phyloP scores from a whole-genome alignment of 345 rosid genomes.

The Trapa incisa region DNA sequence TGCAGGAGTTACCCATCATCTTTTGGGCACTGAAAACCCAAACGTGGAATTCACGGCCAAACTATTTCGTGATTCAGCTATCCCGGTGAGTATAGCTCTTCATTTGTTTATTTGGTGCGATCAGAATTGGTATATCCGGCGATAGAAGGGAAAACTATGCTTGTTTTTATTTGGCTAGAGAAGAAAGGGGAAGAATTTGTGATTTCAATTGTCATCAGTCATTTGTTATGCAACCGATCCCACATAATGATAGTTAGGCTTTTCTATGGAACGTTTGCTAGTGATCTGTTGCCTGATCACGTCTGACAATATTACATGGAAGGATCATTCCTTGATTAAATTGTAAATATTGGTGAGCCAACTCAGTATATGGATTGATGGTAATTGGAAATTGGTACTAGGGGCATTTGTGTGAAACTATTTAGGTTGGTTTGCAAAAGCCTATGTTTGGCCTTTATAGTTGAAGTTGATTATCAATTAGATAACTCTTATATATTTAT shows the following conservation, averaged over 20 bases:
- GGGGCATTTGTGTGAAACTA: neutral
- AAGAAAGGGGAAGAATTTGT: neutral
- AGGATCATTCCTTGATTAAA: neutral
- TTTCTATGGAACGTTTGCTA: neutral
- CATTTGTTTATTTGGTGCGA: neutral
- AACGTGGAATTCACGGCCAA: slow-evolving; percentile 63
- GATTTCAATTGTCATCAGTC: neutral
- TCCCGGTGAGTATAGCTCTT: slow-evolving; percentile 40
- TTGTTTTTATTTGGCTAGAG: neutral
- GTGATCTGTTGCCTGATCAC: neutral
- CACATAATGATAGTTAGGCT: neutral
- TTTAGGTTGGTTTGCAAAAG: neutral
- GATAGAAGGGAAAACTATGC: neutral
- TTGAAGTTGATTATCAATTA: neutral
- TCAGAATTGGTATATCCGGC: neutral
- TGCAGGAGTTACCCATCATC: slow-evolving; percentile 79
- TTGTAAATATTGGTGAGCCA: neutral
- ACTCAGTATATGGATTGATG: neutral
- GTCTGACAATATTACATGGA: neutral
- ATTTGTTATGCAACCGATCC: neutral
- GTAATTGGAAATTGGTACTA: neutral
- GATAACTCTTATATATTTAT: neutral
- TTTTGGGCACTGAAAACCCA: slow-evolving; percentile 62
- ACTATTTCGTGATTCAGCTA: slow-evolving; percentile 54
- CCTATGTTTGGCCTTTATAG: neutral